Evolutionary conservation across 176 grass and related monocot species (phyloP).

Genomic region (Avena eriantha): DNA sequence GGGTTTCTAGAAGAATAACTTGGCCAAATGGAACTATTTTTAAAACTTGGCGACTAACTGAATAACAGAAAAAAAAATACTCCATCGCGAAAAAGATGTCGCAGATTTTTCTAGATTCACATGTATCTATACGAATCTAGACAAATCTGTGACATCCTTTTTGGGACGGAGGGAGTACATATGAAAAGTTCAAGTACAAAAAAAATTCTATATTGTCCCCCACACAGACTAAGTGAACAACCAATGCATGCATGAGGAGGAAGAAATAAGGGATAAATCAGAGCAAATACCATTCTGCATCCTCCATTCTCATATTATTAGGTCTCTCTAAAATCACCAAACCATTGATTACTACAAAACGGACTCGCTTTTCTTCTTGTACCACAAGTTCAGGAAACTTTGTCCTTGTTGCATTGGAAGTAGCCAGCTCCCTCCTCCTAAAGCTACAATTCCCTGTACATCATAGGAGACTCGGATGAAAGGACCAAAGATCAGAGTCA

Average conservation of each 20-base stretch:
- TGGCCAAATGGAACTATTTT: background rate
- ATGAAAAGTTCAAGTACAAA: conserved; percentile 14
- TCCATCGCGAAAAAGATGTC: too few species aligned
- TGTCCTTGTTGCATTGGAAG: conserved; percentile 71
- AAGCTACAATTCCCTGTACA: conserved; percentile 78
- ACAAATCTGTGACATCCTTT: too few species aligned
- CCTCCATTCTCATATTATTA: conserved; percentile 63
- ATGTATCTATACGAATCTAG: too few species aligned
- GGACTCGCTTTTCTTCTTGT: conserved; percentile 93
- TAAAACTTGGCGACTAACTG: background rate
- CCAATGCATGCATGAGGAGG: background rate
- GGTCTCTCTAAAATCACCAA: conserved; percentile 79
- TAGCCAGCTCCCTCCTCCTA: conserved; percentile 93
- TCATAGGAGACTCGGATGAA: conserved; percentile 29
- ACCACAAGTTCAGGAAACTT: conserved; percentile 91
- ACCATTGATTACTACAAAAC: conserved; percentile 91
- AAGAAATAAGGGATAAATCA: conserved; percentile 11
- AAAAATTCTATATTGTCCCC: conserved; percentile 5
- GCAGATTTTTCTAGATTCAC: too few species aligned
- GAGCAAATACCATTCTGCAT: conserved; percentile 70
- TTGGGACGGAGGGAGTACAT: background rate
- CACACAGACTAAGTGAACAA: background rate
- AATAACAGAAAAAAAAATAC: conserved; percentile 30
- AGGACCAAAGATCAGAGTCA: conserved; percentile 23
- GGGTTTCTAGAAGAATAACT: conserved; percentile 4